phyloP scores from a whole-genome alignment of 2,329 filamentous ascomycete genomes.

The Aschersonia sp. region DNA sequence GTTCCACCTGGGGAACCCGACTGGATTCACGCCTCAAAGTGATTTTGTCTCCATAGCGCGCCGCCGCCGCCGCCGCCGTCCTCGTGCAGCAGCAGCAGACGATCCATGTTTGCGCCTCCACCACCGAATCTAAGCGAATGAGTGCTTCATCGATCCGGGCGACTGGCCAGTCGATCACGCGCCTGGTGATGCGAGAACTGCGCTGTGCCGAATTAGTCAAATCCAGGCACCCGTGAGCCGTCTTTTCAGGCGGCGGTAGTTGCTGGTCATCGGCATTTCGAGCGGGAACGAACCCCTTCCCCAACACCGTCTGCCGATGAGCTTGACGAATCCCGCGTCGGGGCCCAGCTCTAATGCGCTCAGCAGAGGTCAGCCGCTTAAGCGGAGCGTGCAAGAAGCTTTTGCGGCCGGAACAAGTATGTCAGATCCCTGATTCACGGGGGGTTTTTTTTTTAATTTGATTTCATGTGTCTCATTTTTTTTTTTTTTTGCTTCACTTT shows the following conservation, averaged over 20 bases:
- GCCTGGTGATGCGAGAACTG: not conserved
- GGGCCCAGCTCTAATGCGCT: slow-evolving; percentile 31
- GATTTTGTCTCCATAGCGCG: no score
- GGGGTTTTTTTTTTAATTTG: not conserved
- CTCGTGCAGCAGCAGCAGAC: not conserved
- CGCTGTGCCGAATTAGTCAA: not conserved
- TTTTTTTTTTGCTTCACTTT: slow-evolving; percentile 1
- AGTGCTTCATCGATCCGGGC: not conserved
- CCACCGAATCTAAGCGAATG: not conserved
- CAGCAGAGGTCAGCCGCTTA: slow-evolving; percentile 28
- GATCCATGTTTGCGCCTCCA: not conserved
- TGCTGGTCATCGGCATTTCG: not conserved
- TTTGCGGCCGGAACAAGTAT: slow-evolving; percentile 40
- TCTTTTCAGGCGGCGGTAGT: no score
- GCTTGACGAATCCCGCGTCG: slow-evolving; percentile 38
- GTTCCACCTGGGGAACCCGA: no score
- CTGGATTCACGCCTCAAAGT: no score
- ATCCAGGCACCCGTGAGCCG: not conserved
- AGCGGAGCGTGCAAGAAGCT: slow-evolving; percentile 43
- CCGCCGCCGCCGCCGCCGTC: no score
- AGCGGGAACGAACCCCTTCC: not conserved
- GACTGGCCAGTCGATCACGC: no score
- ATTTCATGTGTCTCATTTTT: not conserved
- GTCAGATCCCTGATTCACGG: not conserved
- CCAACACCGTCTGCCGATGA: slow-evolving; percentile 21